These are phyloP conservation scores for Exophiala viscosa DNA, from an alignment of 2,329 filamentous ascomycete species.

Conservation along the genomic window DNA sequence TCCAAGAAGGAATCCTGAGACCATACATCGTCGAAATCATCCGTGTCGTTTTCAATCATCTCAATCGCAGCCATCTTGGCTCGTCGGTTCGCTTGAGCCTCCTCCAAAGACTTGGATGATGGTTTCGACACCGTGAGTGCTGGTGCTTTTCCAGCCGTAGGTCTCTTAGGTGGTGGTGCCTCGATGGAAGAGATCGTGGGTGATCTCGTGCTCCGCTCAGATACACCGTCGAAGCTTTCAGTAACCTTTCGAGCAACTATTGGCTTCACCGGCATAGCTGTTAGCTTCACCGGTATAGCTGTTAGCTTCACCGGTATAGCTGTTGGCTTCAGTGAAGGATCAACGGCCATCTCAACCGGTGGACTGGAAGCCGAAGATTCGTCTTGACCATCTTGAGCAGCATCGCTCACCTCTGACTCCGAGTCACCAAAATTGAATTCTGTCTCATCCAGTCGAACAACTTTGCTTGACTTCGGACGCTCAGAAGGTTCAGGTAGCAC, in stretches of 20 bases:
- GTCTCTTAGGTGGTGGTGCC: slow-evolving; percentile 1
- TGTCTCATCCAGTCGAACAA: slow-evolving; percentile 11
- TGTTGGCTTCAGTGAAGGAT: background rate
- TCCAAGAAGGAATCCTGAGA: slow-evolving; percentile 17
- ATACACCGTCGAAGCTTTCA: background rate
- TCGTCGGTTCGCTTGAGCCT: slow-evolving; percentile 32
- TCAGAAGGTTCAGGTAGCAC: slow-evolving; percentile 6
- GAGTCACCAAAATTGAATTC: slow-evolving; percentile 14
- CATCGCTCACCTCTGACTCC: slow-evolving; percentile 5
- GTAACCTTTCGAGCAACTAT: background rate
- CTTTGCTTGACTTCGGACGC: background rate
- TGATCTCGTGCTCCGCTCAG: background rate
- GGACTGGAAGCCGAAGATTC: slow-evolving; percentile 7
- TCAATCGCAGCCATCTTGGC: slow-evolving; percentile 35
- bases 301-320: background rate
- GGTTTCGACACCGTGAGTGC: slow-evolving; percentile 3
- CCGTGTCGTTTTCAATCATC: slow-evolving; percentile 30
- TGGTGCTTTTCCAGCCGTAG: background rate
- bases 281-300: background rate
- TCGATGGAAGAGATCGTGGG: slow-evolving; percentile 1
- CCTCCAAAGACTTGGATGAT: slow-evolving; percentile 13
- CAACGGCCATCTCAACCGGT: slow-evolving; percentile 2
- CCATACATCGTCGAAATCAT: slow-evolving; percentile 25
- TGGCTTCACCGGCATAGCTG: background rate
- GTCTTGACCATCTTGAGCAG: background rate